phyloP scores from a whole-genome alignment of 2,329 filamentous ascomycete genomes.

The Colletotrichum orchidophilum region DNA sequence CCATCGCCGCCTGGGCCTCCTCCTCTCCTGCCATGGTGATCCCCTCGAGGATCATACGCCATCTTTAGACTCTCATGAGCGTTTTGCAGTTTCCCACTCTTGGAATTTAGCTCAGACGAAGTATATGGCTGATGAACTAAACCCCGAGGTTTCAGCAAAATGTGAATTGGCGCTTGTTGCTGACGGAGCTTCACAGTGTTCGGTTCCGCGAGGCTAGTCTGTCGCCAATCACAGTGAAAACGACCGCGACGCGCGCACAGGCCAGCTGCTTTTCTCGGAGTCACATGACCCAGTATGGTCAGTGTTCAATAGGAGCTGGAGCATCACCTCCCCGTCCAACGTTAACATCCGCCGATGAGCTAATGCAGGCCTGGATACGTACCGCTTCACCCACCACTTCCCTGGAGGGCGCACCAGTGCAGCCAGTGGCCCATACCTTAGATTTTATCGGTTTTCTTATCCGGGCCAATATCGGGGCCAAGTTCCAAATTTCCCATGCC shows the following conservation, averaged over 20 bases:
- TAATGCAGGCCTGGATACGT: neutral
- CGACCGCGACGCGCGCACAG: constrained; percentile 29
- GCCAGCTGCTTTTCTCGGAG: constrained; percentile 2
- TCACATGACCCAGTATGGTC: constrained; percentile 16
- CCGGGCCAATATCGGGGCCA: constrained; percentile 19
- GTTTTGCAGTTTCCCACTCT: neutral
- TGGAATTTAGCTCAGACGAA: neutral
- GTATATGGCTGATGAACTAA: neutral
- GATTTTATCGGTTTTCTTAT: constrained; percentile 19
- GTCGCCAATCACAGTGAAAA: constrained; percentile 27
- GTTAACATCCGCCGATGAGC: neutral
- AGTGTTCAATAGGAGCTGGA: neutral
- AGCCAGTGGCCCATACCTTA: no score
- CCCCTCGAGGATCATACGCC: constrained; percentile 65
- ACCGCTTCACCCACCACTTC: neutral
- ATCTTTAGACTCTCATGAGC: constrained; percentile 45
- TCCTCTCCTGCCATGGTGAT: constrained; percentile 51
- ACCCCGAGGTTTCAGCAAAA: neutral
- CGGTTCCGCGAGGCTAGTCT: constrained; percentile 5
- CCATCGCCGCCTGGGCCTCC: constrained; percentile 45
- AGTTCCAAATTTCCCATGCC: neutral
- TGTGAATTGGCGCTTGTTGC: constrained; percentile 11
- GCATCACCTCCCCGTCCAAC: neutral
- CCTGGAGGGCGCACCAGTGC: neutral
- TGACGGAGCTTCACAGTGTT: neutral